phyloP scores from a whole-genome alignment of 352 stramenopile genomes.

The Pythium folliculosum region DNA sequence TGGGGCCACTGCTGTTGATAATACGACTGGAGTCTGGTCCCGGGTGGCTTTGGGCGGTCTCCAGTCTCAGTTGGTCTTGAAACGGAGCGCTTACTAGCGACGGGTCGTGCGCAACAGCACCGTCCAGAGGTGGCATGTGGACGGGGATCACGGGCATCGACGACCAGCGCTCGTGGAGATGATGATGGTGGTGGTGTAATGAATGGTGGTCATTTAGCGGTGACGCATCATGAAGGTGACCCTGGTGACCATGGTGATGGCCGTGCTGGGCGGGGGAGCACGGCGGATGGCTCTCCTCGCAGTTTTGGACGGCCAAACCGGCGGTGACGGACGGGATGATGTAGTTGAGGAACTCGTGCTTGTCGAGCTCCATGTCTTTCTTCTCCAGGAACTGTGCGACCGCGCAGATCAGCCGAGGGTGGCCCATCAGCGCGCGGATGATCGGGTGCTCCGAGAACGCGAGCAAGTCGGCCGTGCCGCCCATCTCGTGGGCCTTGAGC shows the following conservation, averaged over 20 bases:
- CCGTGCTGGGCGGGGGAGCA: constrained; percentile 14
- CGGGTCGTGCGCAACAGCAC: not conserved
- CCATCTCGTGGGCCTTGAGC: constrained; percentile 81
- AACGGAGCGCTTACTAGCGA: constrained; percentile 6
- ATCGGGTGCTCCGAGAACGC: constrained; percentile 66
- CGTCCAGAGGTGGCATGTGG: not conserved
- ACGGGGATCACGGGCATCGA: constrained; percentile 30
- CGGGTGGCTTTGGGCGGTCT: constrained; percentile 27
- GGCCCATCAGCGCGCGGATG: constrained; percentile 58
- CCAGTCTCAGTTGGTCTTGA: constrained; percentile 13
- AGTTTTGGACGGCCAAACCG: constrained; percentile 52
- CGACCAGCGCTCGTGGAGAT: constrained; percentile 30
- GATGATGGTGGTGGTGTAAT: constrained; percentile 3
- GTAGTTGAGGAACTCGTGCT: constrained; percentile 80
- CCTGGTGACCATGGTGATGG: constrained; percentile 22
- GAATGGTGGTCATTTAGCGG: constrained; percentile 28
- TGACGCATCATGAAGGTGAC: constrained; percentile 22
- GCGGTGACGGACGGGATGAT: constrained; percentile 82
- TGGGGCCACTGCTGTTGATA: not conserved
- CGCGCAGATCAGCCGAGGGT: constrained; percentile 74
- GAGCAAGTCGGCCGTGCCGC: constrained; percentile 57
- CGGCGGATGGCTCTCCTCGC: constrained; percentile 19
- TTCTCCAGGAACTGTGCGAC: constrained; percentile 82
- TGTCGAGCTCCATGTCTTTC: constrained; percentile 83
- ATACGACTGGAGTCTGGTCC: not conserved